Evolutionary conservation across 192 early-diverging fungal species (phyloP), one percentile per base, ranked within the genome.

Genomic region (Backusella luteola): DNA sequence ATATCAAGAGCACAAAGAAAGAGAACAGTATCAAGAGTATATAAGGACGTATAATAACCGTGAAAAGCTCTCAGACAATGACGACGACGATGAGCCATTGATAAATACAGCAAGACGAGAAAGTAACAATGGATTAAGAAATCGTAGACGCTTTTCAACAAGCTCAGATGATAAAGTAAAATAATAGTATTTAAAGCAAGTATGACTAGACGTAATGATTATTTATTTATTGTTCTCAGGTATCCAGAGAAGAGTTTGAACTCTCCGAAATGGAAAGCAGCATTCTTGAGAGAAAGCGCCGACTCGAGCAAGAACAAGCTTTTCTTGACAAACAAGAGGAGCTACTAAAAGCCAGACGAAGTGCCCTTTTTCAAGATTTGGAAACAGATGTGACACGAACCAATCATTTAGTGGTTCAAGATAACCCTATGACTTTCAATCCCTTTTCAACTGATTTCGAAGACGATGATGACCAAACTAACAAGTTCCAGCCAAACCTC

Each of bases 291-390:
- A 21, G 70, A 49, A 72, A 49, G 15, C 29, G 15, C 9, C 39
- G 39, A 29, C 32, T 72, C 4, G 41, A 46, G 14, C 29, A 44
- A 52, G 70, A 72, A 44, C 42, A 42, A 32, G 70, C 42, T 29
- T 32, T 49, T 32, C 44, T 72, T 39, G 70, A 72, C 26, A 44
- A 72, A 34, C 29, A 32, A 46, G 70, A 72, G 26, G 39, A 72
- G 41, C 29, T 63, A 23, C 9, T 63, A 12, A 63, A 63, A 63
- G 56, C 56, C 1, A 63, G 56, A 26, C 56, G 56, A 63, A 63
- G 56, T 29, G 23, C 56, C 56, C 56, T 63, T 63, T 63, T 63
- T 8, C 56, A 63, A 63, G 56, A 63, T 63, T 63, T 63, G n/a
- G 56, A 63, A 29, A 29, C 56, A 1, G 56, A 63, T 29, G 56